These are phyloP conservation scores for Kurtzmaniella quercitrusa DNA, from an alignment of 1,139 yeast genomes.

Conservation along the genomic window DNA sequence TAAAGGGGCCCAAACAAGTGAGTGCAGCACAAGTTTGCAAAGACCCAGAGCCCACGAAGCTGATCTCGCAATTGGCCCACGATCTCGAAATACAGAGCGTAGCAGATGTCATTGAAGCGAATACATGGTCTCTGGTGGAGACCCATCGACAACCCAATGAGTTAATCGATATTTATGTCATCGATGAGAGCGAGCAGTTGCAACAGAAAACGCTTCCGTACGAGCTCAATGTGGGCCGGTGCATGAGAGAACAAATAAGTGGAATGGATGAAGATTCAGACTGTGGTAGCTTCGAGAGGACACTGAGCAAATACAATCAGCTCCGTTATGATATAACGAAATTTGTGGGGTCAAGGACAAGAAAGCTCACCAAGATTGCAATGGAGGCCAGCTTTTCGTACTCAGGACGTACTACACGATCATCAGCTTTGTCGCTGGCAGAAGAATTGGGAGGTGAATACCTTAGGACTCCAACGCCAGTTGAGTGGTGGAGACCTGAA, in stretches of 20 bases:
- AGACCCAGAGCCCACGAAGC: not conserved
- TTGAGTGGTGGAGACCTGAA: conserved; percentile 13
- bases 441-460: not conserved
- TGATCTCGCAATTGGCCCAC: conserved; percentile 10
- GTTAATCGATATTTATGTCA: conserved; percentile 27
- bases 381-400: conserved; percentile 11
- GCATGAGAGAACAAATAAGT: conserved; percentile 8
- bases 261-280: conserved; percentile 4
- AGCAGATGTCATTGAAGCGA: conserved; percentile 32
- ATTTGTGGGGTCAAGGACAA: conserved; percentile 25
- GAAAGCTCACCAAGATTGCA: conserved; percentile 16
- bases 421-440: conserved; percentile 3
- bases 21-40: not conserved
- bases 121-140: conserved; percentile 31
- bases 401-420: conserved; percentile 16
- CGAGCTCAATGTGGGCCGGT: conserved; percentile 34
- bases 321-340: conserved; percentile 13
- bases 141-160: conserved; percentile 36
- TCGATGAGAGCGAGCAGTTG: conserved; percentile 22
- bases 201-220: conserved; percentile 22
- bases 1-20: conserved; percentile 1
- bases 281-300: not conserved
- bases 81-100: conserved; percentile 32
- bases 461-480: not conserved
- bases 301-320: conserved; percentile 12